phyloP scores from a whole-genome alignment of 2,329 filamentous ascomycete species.

The Talaromyces islandicus region DNA sequence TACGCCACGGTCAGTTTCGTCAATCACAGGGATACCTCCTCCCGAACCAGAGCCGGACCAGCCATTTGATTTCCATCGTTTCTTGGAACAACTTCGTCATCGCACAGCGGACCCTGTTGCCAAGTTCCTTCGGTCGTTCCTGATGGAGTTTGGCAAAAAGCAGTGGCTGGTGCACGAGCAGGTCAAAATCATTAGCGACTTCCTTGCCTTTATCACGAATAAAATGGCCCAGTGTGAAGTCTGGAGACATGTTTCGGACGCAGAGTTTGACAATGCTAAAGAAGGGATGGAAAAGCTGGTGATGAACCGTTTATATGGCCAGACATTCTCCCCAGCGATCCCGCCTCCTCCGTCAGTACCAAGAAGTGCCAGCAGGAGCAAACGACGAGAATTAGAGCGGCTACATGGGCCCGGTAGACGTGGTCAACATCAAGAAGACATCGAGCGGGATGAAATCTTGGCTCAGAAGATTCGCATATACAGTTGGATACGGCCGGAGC shows the following conservation, averaged over 20 bases:
- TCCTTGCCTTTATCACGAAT: conserved; percentile 91
- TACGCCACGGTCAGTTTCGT: conserved; percentile 27
- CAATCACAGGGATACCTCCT: conserved; percentile 50
- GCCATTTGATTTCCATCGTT: conserved; percentile 95
- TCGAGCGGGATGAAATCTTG: conserved; percentile 92
- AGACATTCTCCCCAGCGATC: conserved; percentile 95
- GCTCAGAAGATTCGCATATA: conserved; percentile 97
- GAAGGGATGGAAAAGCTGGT: conserved; percentile 99
- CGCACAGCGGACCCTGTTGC: conserved; percentile 97
- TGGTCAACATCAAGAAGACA: conserved; percentile 96
- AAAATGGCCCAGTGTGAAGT: conserved; percentile 98
- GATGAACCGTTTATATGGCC: conserved; percentile 93
- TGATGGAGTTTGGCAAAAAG: conserved; percentile 90
- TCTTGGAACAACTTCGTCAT: conserved; percentile 90
- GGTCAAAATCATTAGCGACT: conserved; percentile 97
- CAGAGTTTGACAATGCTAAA: conserved; percentile 94
- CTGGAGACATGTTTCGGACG: conserved; percentile 91
- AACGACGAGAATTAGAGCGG: conserved; percentile 62
- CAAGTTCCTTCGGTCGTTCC: conserved; percentile 87
- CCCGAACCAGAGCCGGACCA: conserved; percentile 77
- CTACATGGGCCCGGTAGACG: conserved; percentile 73
- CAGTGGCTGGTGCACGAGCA: conserved; percentile 99
- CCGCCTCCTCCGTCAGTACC: conserved; percentile 67
- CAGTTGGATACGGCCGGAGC: conserved; percentile 86
- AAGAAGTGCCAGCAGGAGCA: conserved; percentile 54